Conservation (phyloP, 768 basidiomycete genomes). For the Lactifluus subvellereus region DNA sequence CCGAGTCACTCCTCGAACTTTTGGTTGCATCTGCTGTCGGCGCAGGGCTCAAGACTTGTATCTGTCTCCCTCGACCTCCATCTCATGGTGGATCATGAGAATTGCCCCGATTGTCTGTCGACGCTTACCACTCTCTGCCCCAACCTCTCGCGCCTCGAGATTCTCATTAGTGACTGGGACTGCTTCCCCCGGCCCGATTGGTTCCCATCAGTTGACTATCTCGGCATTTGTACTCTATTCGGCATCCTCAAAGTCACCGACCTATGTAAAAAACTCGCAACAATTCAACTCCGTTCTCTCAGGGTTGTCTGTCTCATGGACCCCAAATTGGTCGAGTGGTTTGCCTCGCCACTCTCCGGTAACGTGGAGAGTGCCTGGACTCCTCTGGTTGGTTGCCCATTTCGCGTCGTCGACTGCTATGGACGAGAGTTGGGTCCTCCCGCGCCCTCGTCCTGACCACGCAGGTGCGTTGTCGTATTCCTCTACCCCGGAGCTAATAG, state of each 20-base stretch:
- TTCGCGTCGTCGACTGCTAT: conserved; percentile 10
- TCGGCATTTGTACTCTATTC: background rate
- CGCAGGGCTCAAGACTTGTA: conserved; percentile 2
- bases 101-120: background rate
- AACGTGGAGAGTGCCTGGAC: conserved; percentile 14
- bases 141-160: conserved; percentile 11
- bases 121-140: conserved; percentile 4
- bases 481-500: background rate
- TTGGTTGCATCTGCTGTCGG: conserved; percentile 12
- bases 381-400: background rate
- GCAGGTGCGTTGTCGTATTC: background rate
- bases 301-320: conserved; percentile 5
- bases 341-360: background rate
- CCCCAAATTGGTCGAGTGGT: conserved; percentile 1
- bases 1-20: background rate
- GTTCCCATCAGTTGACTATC: conserved; percentile 1
- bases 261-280: conserved; percentile 9
- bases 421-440: conserved; percentile 8
- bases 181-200: background rate
- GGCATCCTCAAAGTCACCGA: background rate
- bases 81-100: background rate
- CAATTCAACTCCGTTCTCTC: conserved; percentile 3
- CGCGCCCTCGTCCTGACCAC: background rate
- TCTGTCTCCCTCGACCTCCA: conserved; percentile 16
- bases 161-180: conserved; percentile 5